Conservation (phyloP, 495 filamentous ascomycete genomes). For the Aeminium ludgeri region DNA sequence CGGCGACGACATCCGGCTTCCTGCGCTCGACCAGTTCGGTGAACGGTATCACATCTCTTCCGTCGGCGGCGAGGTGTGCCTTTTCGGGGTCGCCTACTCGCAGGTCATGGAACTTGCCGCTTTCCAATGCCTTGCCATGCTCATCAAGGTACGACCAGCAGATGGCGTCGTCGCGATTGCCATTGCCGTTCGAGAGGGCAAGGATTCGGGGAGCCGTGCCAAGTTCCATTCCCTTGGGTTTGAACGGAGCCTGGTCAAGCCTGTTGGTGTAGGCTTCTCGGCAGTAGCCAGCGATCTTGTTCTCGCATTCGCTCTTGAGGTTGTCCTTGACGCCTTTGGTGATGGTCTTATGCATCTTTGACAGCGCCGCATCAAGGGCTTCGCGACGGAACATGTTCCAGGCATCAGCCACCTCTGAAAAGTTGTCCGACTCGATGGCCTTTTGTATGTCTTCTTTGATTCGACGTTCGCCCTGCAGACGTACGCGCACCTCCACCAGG, state of each 20-base stretch:
- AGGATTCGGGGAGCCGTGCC: slow-evolving; percentile 81
- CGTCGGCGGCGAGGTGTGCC: slow-evolving; percentile 23
- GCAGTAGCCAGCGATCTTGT: slow-evolving; percentile 62
- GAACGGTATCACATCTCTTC: slow-evolving; percentile 46
- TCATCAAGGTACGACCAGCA: slow-evolving; percentile 77
- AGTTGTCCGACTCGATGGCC: slow-evolving; percentile 84
- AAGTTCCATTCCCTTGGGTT: slow-evolving; percentile 80
- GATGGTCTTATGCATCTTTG: slow-evolving; percentile 68
- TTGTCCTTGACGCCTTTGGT: slow-evolving; percentile 85
- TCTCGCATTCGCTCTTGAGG: slow-evolving; percentile 78
- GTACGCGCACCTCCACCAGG: slow-evolving; percentile 64
- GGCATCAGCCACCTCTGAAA: slow-evolving; percentile 82
- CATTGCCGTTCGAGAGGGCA: slow-evolving; percentile 66
- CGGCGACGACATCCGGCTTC: slow-evolving; percentile 74
- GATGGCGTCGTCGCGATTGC: slow-evolving; percentile 60
- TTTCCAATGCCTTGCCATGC: slow-evolving; percentile 72
- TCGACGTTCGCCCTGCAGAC: slow-evolving; percentile 52
- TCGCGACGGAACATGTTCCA: slow-evolving; percentile 83
- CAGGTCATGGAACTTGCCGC: slow-evolving; percentile 69
- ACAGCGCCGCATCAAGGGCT: slow-evolving; percentile 62
- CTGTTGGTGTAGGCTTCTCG: slow-evolving; percentile 71
- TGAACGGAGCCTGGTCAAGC: slow-evolving; percentile 89
- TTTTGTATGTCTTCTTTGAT: slow-evolving; percentile 57
- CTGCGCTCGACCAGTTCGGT: slow-evolving; percentile 56
- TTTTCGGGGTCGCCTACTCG: slow-evolving; percentile 39